Evolutionary conservation across 768 basidiomycete genomes (phyloP), one percentile per base, ranked within the genome.

Genomic region (Lactarius sp.): DNA sequence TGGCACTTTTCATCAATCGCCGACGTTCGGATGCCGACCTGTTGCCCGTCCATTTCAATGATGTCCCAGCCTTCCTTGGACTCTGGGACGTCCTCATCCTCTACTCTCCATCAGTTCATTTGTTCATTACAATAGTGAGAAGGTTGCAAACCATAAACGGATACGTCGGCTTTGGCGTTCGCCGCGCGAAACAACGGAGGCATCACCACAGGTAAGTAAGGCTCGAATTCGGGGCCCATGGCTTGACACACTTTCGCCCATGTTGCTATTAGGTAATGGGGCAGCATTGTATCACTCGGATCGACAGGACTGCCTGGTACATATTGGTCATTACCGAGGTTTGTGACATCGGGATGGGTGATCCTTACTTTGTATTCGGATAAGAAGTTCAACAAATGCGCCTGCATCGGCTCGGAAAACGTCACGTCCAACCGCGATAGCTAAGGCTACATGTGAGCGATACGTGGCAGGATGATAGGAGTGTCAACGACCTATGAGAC

Each of bases 211-310:
- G 87, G 86, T 2, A 95, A 80, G 72, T 91, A 95, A 0, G 91
- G 91, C 70, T 90, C 90, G 64, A 95, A 96, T 70, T 94, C 89
- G 12, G 82, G 78, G 0, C 88, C 88, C 70, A 95, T 81, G 0
- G 90, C 90, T 66, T 92, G 91, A 71, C 90, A 93, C 0, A 95
- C 81, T 70, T 91, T 94, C 2, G 90, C 88, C 92, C 92, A 95
- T 0, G 92, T 94, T 49, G 86, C 83, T 53, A 92, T 91, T 33
- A 94, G 78, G 71, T 92, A 93, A 60, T 88, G 86, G 0, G 79
- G 78, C 2, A 87, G 72, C 67, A 91, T 85, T 0, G 87, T 84
- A 69, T 94, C 91, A 12, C 81, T 79, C 1, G 86, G 82, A 66
- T 92, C 90, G 0, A 79, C 73, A 0, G 89, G 86, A 47, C 78